Conservation (phyloP, 495 filamentous ascomycete genomes). For the Gamarada debralockiae region DNA sequence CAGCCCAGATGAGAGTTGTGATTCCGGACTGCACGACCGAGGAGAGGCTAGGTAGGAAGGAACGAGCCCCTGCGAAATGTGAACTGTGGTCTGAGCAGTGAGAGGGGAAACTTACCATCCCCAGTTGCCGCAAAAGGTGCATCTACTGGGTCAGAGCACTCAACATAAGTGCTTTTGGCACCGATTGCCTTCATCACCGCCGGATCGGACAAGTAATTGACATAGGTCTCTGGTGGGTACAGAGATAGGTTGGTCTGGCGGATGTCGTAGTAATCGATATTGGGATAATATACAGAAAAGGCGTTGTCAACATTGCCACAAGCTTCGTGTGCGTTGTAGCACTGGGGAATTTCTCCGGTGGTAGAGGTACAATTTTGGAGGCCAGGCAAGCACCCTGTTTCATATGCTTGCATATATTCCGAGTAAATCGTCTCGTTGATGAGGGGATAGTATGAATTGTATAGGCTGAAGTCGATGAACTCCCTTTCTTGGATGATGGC, state of each 20-base stretch:
- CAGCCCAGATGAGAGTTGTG: constrained; percentile 49
- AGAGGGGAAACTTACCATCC: constrained; percentile 33
- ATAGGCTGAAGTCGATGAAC: constrained; percentile 47
- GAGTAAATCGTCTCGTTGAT: constrained; percentile 40
- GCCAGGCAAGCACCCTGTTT: constrained; percentile 36
- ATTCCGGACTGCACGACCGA: constrained; percentile 45
- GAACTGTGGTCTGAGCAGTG: constrained; percentile 23
- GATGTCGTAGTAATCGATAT: constrained; percentile 51
- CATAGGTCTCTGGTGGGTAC: constrained; percentile 45
- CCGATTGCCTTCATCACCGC: constrained; percentile 47
- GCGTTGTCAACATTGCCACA: constrained; percentile 43
- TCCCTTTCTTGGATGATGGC: constrained; percentile 43
- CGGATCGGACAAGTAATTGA: constrained; percentile 34
- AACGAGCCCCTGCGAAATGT: constrained; percentile 33
- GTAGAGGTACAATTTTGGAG: constrained; percentile 31
- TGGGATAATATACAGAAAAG: constrained; percentile 26
- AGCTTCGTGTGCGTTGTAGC: constrained; percentile 35
- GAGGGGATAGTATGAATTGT: constrained; percentile 48
- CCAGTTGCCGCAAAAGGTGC: constrained; percentile 42
- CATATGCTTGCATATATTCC: constrained; percentile 35
- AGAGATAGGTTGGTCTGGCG: constrained; percentile 39
- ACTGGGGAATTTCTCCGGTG: constrained; percentile 34
- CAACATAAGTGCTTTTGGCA: constrained; percentile 41
- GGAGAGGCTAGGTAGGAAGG: constrained; percentile 44
- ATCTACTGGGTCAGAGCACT: constrained; percentile 37